These are phyloP conservation scores for Ustilago crameri DNA, from an alignment of 1,284 basidiomycete species.

Conservation along the genomic window DNA sequence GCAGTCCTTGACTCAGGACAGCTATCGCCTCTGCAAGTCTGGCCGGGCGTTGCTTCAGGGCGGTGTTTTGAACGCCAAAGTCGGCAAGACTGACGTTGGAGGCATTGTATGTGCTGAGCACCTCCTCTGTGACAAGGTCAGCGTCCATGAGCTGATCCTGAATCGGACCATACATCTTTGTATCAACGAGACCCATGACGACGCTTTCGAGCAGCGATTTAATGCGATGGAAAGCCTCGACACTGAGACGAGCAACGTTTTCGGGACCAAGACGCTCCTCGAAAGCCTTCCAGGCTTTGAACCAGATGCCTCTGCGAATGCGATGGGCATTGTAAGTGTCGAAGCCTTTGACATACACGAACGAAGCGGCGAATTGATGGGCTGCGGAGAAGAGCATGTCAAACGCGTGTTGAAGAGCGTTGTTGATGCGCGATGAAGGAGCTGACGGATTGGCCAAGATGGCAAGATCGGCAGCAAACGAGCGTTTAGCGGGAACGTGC, in stretches of 20 bases:
- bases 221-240: slow-evolving; percentile 35
- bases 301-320: slow-evolving; percentile 48
- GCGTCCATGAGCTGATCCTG: slow-evolving; percentile 25
- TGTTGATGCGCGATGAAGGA: slow-evolving; percentile 3
- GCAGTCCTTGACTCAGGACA: slow-evolving; percentile 13
- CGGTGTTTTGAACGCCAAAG: slow-evolving; percentile 20
- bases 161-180: slow-evolving; percentile 44
- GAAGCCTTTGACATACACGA: slow-evolving; percentile 49
- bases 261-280: slow-evolving; percentile 33
- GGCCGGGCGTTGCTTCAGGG: slow-evolving; percentile 25
- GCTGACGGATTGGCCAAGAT: slow-evolving; percentile 12
- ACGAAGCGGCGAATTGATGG: slow-evolving; percentile 43
- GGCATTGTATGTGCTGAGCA: slow-evolving; percentile 28
- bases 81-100: slow-evolving; percentile 26
- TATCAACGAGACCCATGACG: slow-evolving; percentile 46
- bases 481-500: slow-evolving; percentile 11
- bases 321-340: slow-evolving; percentile 48
- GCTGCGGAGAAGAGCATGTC: slow-evolving; percentile 21
- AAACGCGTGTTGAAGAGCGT: slow-evolving; percentile 19
- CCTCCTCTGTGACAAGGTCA: slow-evolving; percentile 30
- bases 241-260: slow-evolving; percentile 25
- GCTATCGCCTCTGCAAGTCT: slow-evolving; percentile 18
- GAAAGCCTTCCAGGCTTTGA: slow-evolving; percentile 44
- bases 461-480: slow-evolving; percentile 15
- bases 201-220: slow-evolving; percentile 43